A percentile compares a stretch with the other conserved stretches of the same genome.
phyloP scores from a whole-genome alignment of 305 asterid species.

The Fraxinus floribunda region DNA sequence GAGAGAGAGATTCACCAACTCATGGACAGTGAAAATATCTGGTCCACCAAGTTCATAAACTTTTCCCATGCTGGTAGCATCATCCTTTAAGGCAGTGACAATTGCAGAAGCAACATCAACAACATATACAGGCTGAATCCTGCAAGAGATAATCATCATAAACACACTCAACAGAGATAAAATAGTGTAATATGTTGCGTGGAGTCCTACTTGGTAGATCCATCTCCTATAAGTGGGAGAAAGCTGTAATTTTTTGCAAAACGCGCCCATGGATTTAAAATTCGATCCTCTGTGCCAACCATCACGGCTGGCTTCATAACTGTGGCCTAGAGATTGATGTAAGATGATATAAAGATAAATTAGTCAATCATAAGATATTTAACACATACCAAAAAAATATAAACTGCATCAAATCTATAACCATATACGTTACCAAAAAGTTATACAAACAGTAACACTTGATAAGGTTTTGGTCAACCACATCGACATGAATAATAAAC shows the following conservation, averaged over 20 bases:
- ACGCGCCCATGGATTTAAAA: slow-evolving; percentile 88
- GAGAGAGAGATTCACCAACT: slow-evolving; percentile 46
- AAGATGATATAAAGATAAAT: slow-evolving; percentile 28
- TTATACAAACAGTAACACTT: not conserved
- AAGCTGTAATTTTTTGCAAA: slow-evolving; percentile 80
- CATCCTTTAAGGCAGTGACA: slow-evolving; percentile 81
- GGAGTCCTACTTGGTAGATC: slow-evolving; percentile 74
- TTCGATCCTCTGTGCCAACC: slow-evolving; percentile 96
- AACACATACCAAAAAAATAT: not conserved
- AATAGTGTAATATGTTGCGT: not conserved
- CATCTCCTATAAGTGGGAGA: slow-evolving; percentile 87
- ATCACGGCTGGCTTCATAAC: slow-evolving; percentile 87
- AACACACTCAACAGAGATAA: slow-evolving; percentile 9
- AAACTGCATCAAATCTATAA: not conserved
- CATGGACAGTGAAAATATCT: slow-evolving; percentile 62
- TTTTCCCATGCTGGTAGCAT: slow-evolving; percentile 93
- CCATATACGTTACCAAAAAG: not conserved
- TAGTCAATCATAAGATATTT: slow-evolving; percentile 24
- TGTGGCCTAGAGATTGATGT: slow-evolving; percentile 60
- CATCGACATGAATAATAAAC: slow-evolving; percentile 4
- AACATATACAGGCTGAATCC: slow-evolving; percentile 96
- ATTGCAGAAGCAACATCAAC: slow-evolving; percentile 93
- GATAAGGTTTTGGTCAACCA: not conserved
- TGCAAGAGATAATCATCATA: slow-evolving; percentile 39
- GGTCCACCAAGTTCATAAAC: slow-evolving; percentile 98